Evolutionary conservation across 352 stramenopile genomes (phyloP), one percentile per base, ranked within the genome.

Genomic region (Halophytophthora polymorphica): DNA sequence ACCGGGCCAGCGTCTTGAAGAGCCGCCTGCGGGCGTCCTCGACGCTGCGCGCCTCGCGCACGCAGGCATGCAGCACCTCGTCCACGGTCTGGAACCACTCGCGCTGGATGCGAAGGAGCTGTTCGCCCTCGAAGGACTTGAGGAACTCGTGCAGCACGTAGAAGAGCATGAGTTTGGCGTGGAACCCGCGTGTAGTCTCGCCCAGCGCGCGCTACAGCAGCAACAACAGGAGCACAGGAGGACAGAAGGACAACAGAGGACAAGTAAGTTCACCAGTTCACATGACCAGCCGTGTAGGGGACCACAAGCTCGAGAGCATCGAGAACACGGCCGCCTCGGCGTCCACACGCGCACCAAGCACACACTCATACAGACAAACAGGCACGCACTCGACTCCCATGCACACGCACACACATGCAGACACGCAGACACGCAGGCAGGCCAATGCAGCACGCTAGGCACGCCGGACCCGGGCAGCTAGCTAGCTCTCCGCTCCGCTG

Each of bases 91-190:
- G 78, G 46, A 88, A 88, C 77, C 83, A 93, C 44, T 89, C 72
- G 1, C 80, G 77, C 48, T 92, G 77, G 35, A 90, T 71, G 19
- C 74, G 54, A 3, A 68, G 56, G 13, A 83, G 64, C 41, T 73
- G 50, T 39, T 86, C 72, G 7, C 75, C 73, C 33, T 87, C 64
- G 47, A 87, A 90, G 14, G 69, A 72, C 73, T 93, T 93, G 51
- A 93, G 68, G 49, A 93, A 93, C 69, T 93, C 83, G 58, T 93
- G 81, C 28, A 93, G 68, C 38, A 92, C 66, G 77, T 93, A 93
- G 38, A 93, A 87, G 11, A 93, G 67, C 83, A 93, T 93, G 29
- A 93, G 48, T 56, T 90, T 93, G 45, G 74, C 62, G 44, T 91
- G 77, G 51, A 90, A 90, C 44, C 83, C 76, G 36, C 70, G 58